Evolutionary conservation across 768 basidiomycete species (phyloP).

Genomic region (Rhodosporidiobolus odoratus): DNA sequence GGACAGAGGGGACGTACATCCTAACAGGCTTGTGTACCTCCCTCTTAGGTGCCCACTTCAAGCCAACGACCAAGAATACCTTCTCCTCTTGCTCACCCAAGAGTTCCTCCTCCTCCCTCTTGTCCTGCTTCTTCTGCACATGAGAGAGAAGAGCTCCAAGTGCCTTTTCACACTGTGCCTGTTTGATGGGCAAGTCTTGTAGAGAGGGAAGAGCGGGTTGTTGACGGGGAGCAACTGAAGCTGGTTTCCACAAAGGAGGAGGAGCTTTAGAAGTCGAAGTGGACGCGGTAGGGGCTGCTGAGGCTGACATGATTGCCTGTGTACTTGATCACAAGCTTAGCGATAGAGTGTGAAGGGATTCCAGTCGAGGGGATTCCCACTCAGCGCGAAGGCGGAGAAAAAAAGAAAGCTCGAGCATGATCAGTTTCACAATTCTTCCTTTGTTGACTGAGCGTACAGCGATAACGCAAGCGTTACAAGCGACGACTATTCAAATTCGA

Average conservation of each 20-base stretch:
- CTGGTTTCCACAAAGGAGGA: slow-evolving; percentile 36
- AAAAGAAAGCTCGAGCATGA: too few relatives aligned
- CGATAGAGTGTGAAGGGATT: not conserved
- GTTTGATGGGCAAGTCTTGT: slow-evolving; percentile 52
- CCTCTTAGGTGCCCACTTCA: slow-evolving; percentile 64
- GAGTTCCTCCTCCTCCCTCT: slow-evolving; percentile 63
- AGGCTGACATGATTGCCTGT: not conserved
- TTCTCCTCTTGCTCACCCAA: slow-evolving; percentile 63
- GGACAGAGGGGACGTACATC: slow-evolving; percentile 58
- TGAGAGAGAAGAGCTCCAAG: slow-evolving; percentile 71
- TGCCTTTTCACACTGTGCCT: slow-evolving; percentile 68
- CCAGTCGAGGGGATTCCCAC: too few relatives aligned
- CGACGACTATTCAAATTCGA: not conserved
- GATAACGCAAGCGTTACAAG: not conserved
- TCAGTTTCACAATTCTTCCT: too few relatives aligned
- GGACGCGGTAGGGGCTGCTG: slow-evolving; percentile 12
- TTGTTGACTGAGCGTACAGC: too few relatives aligned
- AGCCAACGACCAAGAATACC: slow-evolving; percentile 81
- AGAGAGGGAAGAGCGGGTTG: slow-evolving; percentile 27
- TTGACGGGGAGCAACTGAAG: slow-evolving; percentile 31
- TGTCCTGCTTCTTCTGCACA: slow-evolving; percentile 59
- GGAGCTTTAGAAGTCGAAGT: slow-evolving; percentile 13
- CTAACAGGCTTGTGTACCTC: slow-evolving; percentile 72
- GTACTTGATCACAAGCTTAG: not conserved
- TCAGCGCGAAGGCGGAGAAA: not conserved